Conservation (phyloP, 225 moss, liverwort and hornwort species). For the Marchantia polymorpha region DNA sequence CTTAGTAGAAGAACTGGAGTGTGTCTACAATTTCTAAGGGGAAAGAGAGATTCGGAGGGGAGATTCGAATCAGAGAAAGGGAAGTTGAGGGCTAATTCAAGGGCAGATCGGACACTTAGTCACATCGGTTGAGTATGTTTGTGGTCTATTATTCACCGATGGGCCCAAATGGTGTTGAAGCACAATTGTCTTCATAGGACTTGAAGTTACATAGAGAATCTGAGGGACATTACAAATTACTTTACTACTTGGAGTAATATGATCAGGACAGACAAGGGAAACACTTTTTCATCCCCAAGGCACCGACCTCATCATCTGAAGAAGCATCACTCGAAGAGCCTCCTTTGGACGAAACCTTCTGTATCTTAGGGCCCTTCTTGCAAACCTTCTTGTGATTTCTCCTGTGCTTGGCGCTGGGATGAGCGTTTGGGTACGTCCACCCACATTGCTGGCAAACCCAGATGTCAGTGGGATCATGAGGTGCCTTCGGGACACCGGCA, state of each 20-base stretch:
- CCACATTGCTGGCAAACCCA: slow-evolving; percentile 46
- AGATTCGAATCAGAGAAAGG: no score
- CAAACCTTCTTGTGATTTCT: slow-evolving; percentile 50
- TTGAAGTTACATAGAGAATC: background rate
- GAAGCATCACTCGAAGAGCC: slow-evolving; percentile 32
- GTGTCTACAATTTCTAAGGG: no score
- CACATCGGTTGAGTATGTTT: no score
- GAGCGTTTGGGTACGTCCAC: slow-evolving; percentile 45
- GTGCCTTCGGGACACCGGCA: background rate
- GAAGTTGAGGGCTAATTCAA: no score
- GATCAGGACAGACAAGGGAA: slow-evolving; percentile 14
- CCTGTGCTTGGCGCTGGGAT: slow-evolving; percentile 53
- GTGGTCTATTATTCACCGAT: no score
- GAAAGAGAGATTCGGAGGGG: no score
- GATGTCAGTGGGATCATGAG: slow-evolving; percentile 14
- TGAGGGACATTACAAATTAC: background rate
- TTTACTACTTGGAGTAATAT: background rate
- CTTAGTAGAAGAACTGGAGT: no score
- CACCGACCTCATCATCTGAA: slow-evolving; percentile 23
- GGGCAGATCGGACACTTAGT: no score
- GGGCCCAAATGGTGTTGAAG: background rate
- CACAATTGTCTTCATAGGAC: background rate
- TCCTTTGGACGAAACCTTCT: background rate
- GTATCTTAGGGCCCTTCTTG: background rate
- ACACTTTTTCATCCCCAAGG: slow-evolving; percentile 7